phyloP scores from a whole-genome alignment of 148 eudicot genomes.

The Rhododendron mucronatum region DNA sequence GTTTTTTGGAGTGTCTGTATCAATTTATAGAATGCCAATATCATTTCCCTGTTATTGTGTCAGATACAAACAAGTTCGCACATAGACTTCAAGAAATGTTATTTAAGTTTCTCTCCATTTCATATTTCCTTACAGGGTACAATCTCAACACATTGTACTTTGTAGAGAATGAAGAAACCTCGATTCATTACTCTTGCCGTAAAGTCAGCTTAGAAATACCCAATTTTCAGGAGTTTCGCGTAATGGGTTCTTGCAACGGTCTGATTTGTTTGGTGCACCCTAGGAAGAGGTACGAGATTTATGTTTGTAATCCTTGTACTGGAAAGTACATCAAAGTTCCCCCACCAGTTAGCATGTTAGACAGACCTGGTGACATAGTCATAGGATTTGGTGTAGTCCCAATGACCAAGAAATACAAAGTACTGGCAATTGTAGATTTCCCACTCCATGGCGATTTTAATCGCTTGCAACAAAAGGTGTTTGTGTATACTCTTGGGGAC shows the following conservation, averaged over 20 bases:
- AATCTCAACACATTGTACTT: not conserved
- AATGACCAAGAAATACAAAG: not conserved
- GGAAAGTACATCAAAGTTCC: not conserved
- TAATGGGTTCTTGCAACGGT: not conserved
- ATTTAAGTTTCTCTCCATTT: not conserved
- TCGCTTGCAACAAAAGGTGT: not conserved
- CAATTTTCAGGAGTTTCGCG: not conserved
- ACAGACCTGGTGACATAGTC: not conserved
- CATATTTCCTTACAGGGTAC: not conserved
- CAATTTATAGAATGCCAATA: too few relatives aligned
- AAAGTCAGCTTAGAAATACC: not conserved
- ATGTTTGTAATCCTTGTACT: not conserved
- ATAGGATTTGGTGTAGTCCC: not conserved
- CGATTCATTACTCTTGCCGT: not conserved
- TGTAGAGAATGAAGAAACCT: not conserved
- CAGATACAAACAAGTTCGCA: too few relatives aligned
- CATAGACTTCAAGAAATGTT: not conserved
- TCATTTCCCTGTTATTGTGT: too few relatives aligned
- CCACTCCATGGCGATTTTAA: not conserved
- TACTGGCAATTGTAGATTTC: not conserved
- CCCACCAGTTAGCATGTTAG: not conserved
- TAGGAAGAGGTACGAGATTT: not conserved
- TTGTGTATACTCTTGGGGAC: not conserved
- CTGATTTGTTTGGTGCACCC: slow-evolving; percentile 1
- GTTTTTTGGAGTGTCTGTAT: too few relatives aligned